Base-by-base conservation (phyloP, 2,329 filamentous ascomycete genomes). In the Dactylellina sp. region DNA sequence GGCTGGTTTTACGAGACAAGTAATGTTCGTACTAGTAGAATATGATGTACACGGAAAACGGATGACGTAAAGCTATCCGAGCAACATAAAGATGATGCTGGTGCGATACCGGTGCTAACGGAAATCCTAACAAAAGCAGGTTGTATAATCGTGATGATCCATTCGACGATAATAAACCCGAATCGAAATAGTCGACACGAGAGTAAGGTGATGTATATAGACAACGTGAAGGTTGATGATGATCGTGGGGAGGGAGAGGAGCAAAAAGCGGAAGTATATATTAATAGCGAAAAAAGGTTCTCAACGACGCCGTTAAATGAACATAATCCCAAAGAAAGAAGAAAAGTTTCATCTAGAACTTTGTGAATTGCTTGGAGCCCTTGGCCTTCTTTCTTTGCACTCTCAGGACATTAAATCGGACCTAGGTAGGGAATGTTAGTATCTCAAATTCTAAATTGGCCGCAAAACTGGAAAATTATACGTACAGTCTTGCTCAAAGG, bases 331-430 rank as follows among this genome's bases (percentile, higher is more conserved):
- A 60, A 74, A 66, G 57, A 56, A 57, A 59, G 46, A 57, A 59
- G 46, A 64, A 56, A 57, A 57, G 59, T 70, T 44, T 40, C 49
- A 42, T 65, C 89, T 97, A 99, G 88, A 99, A 99, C 89, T 99
- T 99, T 88, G 84, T 87, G 89, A 99, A 99, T 84, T 89, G 85
- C 93, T 99, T 99, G 85, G 97, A 93, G 81, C 89, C 86, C 90
- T 97, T 97, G 86, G 93, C 92, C 81, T 92, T 97, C 86, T 93
- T 90, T 85, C 94, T 94, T 82, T 98, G 91, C 81, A 99, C 95
- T 82, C 95, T 93, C 83, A 99, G 92, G 83, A 97, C 93, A 88
- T 99, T 99, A 92, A 99, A 99, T 83, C 95, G 95, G 83, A 97
- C 91, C 93, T 96, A 79, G 42, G 24, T 24, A 22, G 4, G 6